Conservation (phyloP, 148 eudicot genomes). For the Fagopyrum homotropicum region DNA sequence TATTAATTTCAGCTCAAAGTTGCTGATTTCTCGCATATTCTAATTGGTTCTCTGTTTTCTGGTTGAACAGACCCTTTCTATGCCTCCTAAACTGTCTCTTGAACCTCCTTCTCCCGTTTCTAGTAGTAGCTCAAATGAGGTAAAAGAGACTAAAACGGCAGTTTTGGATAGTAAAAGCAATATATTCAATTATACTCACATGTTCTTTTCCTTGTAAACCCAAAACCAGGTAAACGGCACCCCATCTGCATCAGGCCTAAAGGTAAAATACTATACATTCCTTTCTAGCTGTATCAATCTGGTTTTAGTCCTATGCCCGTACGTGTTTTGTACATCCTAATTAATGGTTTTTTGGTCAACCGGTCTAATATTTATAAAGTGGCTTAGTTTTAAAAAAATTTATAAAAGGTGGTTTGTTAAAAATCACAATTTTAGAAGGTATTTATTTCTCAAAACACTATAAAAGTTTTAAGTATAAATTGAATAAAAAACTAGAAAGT, state of each 20-base stretch:
- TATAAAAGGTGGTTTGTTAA: no score
- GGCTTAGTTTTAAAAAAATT: no score
- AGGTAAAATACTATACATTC: slow-evolving; percentile 1
- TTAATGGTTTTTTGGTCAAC: no score
- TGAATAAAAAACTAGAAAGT: no score
- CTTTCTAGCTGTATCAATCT: background rate
- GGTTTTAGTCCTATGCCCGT: no score
- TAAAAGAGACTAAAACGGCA: slow-evolving; percentile 6
- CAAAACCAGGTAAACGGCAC: slow-evolving; percentile 6
- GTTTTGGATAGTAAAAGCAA: background rate
- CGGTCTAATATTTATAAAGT: no score
- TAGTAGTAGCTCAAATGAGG: slow-evolving; percentile 35
- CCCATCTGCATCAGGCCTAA: slow-evolving; percentile 9
- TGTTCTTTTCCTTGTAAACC: background rate
- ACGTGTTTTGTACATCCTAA: no score
- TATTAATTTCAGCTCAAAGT: background rate
- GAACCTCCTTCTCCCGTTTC: slow-evolving; percentile 52
- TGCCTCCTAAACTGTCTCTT: slow-evolving; percentile 30
- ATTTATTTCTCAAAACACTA: no score
- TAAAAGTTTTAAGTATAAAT: no score
- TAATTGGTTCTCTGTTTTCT: background rate
- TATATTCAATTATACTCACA: background rate
- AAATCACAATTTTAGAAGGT: no score
- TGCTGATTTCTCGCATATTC: background rate
- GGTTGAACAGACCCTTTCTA: slow-evolving; percentile 44